Conservation (phyloP, 139 green algal species). For the Axilococcus clingmanii region DNA sequence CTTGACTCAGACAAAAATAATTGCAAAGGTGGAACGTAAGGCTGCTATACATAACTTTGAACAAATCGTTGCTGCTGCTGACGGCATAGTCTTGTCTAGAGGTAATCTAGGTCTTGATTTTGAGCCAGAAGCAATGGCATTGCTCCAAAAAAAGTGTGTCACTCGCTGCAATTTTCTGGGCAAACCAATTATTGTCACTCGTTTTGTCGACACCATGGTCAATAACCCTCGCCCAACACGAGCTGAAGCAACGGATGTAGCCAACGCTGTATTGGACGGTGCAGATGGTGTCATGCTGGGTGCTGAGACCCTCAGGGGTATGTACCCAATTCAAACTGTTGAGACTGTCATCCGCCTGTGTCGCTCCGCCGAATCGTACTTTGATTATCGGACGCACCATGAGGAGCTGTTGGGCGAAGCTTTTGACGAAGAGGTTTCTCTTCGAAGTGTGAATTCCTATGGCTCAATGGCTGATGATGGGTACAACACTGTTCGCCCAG, state of each 20-base stretch:
- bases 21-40: constrained; percentile 71
- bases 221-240: constrained; percentile 26
- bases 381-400: constrained; percentile 32
- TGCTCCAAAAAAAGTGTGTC: constrained; percentile 47
- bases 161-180: constrained; percentile 40
- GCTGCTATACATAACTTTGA: constrained; percentile 33
- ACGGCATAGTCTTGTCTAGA: constrained; percentile 67
- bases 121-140: constrained; percentile 50
- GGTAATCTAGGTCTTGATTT: constrained; percentile 82
- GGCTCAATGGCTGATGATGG: neutral
- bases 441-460: neutral
- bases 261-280: constrained; percentile 88
- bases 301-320: constrained; percentile 73
- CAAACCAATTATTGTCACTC: constrained; percentile 77
- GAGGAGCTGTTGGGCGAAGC: constrained; percentile 16
- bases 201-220: constrained; percentile 86
- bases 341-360: constrained; percentile 17
- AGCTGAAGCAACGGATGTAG: constrained; percentile 85
- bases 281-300: constrained; percentile 64
- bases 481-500: neutral
- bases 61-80: constrained; percentile 52
- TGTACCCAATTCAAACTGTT: constrained; percentile 30
- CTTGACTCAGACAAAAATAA: constrained; percentile 49
- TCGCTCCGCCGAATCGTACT: constrained; percentile 24
- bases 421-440: constrained; percentile 9